Conservation (phyloP, 1,139 yeast genomes). For the Diutina sp. region DNA sequence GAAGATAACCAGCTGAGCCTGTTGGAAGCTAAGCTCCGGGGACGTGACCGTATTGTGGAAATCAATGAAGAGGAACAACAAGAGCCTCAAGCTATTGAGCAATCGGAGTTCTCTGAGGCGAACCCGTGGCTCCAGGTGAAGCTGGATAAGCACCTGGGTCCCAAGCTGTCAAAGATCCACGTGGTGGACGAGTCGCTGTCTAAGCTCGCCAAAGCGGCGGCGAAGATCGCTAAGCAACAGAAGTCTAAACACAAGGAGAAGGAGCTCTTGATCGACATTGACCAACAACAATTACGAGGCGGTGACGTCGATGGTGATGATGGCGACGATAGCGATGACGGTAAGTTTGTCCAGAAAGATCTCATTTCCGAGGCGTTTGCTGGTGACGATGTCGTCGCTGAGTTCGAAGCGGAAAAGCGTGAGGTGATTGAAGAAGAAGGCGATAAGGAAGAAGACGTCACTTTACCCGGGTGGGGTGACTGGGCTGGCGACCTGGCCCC, state of each 20-base stretch:
- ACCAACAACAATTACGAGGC: conserved; percentile 14
- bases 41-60: neutral
- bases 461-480: conserved; percentile 93
- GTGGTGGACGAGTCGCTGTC: conserved; percentile 46
- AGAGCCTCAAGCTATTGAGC: conserved; percentile 3
- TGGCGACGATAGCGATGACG: conserved; percentile 18
- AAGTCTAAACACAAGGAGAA: conserved; percentile 26
- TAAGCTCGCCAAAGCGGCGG: conserved; percentile 37
- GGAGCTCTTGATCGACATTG: conserved; percentile 36
- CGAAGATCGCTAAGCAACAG: conserved; percentile 18
- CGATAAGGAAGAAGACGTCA: conserved; percentile 73
- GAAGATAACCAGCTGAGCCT: conserved; percentile 1
- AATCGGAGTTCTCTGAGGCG: conserved; percentile 15
- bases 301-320: conserved; percentile 18
- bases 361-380: conserved; percentile 89
- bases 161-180: conserved; percentile 20
- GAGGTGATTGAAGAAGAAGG: conserved; percentile 66
- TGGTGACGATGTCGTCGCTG: conserved; percentile 83
- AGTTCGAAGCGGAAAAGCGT: conserved; percentile 65
- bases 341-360: conserved; percentile 65
- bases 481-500: conserved; percentile 57
- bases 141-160: conserved; percentile 17
- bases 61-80: conserved; percentile 2
- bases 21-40: neutral
- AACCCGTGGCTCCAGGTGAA: conserved; percentile 64